Conservation (phyloP, 768 basidiomycete genomes). For the Tremella mesenterica region DNA sequence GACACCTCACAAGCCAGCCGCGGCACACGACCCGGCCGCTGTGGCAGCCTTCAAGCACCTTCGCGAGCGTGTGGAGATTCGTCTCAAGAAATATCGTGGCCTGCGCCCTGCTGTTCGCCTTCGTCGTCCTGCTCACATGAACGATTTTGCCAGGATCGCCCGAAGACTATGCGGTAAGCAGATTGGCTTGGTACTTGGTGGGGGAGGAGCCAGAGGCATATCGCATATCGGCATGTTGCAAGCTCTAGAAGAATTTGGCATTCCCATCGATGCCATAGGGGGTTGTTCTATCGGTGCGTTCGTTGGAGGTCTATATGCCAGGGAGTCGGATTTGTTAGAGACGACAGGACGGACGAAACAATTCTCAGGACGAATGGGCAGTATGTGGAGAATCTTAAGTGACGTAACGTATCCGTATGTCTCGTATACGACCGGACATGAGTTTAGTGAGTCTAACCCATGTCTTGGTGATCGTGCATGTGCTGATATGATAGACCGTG, state of each 20-base stretch:
- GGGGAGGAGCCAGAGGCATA: constrained; percentile 91
- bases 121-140: constrained; percentile 69
- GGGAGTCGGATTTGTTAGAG: constrained; percentile 83
- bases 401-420: constrained; percentile 90
- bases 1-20: constrained; percentile 47
- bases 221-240: constrained; percentile 79
- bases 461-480: background rate
- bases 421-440: constrained; percentile 72
- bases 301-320: constrained; percentile 88
- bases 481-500: constrained; percentile 58
- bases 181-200: constrained; percentile 88
- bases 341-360: constrained; percentile 78
- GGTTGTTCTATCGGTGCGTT: constrained; percentile 75
- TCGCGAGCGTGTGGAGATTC: constrained; percentile 82
- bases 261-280: constrained; percentile 89
- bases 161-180: constrained; percentile 84
- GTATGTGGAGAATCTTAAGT: constrained; percentile 85
- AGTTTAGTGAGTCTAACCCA: constrained; percentile 34
- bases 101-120: constrained; percentile 55
- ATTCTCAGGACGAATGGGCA: constrained; percentile 79
- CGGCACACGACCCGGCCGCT: constrained; percentile 71
- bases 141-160: constrained; percentile 87
- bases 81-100: constrained; percentile 78
- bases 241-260: constrained; percentile 79
- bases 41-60: constrained; percentile 81